Evolutionary conservation across 129 eudicot genomes (phyloP), one percentile per base, ranked within the genome.

Genomic region (Flaveria bidentis): DNA sequence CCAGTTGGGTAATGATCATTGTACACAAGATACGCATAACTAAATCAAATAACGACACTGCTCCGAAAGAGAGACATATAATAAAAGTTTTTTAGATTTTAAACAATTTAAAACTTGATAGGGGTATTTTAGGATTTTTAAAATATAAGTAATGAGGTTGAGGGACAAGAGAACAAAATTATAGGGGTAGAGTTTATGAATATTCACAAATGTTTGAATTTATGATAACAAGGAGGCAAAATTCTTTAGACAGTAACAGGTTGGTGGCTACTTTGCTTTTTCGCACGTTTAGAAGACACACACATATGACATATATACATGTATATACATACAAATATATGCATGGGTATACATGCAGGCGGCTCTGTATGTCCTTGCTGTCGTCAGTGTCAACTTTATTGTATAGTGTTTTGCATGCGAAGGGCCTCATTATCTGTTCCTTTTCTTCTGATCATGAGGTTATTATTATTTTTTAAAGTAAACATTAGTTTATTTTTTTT

Each of bases 201-300:
- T 60, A 74, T 45, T 60, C 58, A 23, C 78, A 60, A 28, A 61
- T 75, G 79, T 75, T 75, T 49, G 30, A 61, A 9, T 61, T 70
- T 62, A 74, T 62, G 72, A 28, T 28, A 17, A 49, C 72, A 75
- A 64, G 72, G 79, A 47, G 79, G 79, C 79, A 75, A 75, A 49
- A 63, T 75, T 28, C 72, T 62, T 18, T 75, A 63, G 64, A 47
- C 72, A 49, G 22, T 75, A 75, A 36, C 28, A 49, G 33, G 72
- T 63, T 47, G 71, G 71, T 60, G 78, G 78, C 62, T 61, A 75
- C 71, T 13, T 62, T 61, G 61, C 49, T 18, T 65, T 36, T 74
- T 74, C 69, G 63, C 69, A 23, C 25, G 17, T 74, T 36, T 55
- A 52, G 17, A 18, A 12, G 16, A 39, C 6, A 52, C 13, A 17